Evolutionary conservation across 2,329 filamentous ascomycete genomes (phyloP).

Genomic region (Arachnomyces sp.): DNA sequence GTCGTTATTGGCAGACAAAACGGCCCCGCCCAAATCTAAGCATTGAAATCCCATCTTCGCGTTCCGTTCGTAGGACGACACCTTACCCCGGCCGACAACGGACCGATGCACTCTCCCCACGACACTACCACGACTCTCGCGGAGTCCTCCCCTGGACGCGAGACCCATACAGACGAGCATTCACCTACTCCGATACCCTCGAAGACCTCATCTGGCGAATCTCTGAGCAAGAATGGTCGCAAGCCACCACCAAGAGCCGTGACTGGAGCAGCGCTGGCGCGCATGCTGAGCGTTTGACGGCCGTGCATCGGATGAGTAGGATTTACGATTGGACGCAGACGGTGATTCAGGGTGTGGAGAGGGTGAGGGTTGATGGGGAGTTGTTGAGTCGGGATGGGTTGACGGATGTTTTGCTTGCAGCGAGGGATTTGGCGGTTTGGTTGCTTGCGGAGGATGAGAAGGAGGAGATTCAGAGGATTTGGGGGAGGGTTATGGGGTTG

Average conservation of each 20-base stretch:
- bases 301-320: too few species aligned
- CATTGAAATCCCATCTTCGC: background rate
- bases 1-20: constrained; percentile 2
- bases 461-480: background rate
- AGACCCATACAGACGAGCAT: background rate
- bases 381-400: background rate
- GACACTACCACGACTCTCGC: background rate
- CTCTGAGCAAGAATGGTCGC: too few species aligned
- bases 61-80: background rate
- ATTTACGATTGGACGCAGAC: too few species aligned
- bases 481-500: background rate
- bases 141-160: background rate
- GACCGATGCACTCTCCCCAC: background rate
- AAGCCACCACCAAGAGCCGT: too few species aligned
- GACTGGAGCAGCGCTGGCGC: too few species aligned
- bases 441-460: constrained; percentile 1
- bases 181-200: background rate
- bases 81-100: background rate
- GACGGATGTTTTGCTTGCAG: background rate
- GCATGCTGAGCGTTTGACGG: too few species aligned
- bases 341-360: constrained; percentile 1
- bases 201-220: background rate
- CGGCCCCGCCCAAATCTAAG: constrained; percentile 1
- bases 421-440: background rate
- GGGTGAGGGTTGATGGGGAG: background rate